Evolutionary conservation across 2,329 filamentous ascomycete genomes (phyloP).

Genomic region (Fonsecaea pedrosoi): DNA sequence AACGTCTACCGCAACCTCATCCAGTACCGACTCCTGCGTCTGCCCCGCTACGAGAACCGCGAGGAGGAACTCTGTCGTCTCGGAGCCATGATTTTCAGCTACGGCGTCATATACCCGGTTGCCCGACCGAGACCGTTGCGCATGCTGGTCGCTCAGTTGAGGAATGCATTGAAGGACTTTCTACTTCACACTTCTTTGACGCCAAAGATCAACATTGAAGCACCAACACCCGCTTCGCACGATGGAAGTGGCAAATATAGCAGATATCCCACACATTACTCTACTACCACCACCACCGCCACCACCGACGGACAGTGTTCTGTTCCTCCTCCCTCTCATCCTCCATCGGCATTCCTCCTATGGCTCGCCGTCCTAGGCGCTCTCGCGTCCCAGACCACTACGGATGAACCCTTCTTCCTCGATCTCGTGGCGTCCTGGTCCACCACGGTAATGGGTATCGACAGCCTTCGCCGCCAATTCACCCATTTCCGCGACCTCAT

Average conservation of each 20-base stretch:
- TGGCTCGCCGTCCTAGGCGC: constrained; percentile 21
- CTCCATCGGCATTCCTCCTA: constrained; percentile 6
- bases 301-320: no score
- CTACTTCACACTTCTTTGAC: neutral
- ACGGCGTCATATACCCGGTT: constrained; percentile 23
- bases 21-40: constrained; percentile 14
- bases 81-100: constrained; percentile 21
- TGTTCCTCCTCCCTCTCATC: no score
- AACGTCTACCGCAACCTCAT: constrained; percentile 24
- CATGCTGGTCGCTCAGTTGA: constrained; percentile 1
- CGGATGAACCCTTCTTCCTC: constrained; percentile 20
- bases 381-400: constrained; percentile 4
- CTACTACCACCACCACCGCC: no score
- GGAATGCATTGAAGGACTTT: neutral
- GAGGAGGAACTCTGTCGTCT: constrained; percentile 24
- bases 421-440: neutral
- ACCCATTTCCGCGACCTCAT: constrained; percentile 14
- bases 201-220: neutral
- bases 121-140: constrained; percentile 9
- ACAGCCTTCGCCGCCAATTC: neutral
- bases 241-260: no score
- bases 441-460: neutral
- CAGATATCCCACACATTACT: no score
- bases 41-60: constrained; percentile 4
- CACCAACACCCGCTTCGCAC: neutral